Percentiles rank a stretch among this genome's conserved stretches.
These are phyloP conservation scores for Zygosaccharomyces siamensis DNA, from an alignment of 805 yeast species.

Conservation along the genomic window DNA sequence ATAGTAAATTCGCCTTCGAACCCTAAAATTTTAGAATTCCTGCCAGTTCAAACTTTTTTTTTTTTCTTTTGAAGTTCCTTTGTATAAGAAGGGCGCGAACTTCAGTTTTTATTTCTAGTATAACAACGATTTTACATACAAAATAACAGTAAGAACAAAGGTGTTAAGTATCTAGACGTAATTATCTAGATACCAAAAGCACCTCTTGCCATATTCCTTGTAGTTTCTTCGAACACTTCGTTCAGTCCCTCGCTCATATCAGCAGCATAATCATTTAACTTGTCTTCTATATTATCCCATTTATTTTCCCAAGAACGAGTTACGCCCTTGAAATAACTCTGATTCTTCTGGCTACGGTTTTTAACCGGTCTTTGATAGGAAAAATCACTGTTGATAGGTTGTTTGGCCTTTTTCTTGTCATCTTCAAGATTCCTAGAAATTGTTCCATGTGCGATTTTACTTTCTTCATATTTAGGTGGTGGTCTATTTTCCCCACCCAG, in stretches of 20 bases:
- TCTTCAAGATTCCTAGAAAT: constrained; percentile 27
- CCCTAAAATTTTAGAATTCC: not conserved
- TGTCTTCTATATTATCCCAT: constrained; percentile 49
- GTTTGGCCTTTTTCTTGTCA: constrained; percentile 17
- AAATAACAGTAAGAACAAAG: not conserved
- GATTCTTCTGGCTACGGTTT: constrained; percentile 28
- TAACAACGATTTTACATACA: not conserved
- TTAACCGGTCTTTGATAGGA: constrained; percentile 47
- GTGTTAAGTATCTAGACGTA: not conserved
- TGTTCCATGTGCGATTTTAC: constrained; percentile 48
- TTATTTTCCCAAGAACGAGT: constrained; percentile 47
- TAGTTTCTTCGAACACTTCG: constrained; percentile 47
- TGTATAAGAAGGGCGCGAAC: no score
- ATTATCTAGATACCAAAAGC: constrained; percentile 46
- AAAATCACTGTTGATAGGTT: constrained; percentile 11
- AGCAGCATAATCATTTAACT: constrained; percentile 54
- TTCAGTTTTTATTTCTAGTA: no score
- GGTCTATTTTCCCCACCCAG: constrained; percentile 75
- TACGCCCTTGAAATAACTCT: constrained; percentile 39
- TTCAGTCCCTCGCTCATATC: constrained; percentile 49
- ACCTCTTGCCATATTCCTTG: constrained; percentile 46
- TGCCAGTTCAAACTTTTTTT: not conserved
- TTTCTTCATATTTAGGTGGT: constrained; percentile 54
- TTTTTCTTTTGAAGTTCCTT: not conserved
- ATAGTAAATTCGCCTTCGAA: not conserved